Conservation (phyloP, 2,329 filamentous ascomycete genomes). For the Cytospora piceicola region DNA sequence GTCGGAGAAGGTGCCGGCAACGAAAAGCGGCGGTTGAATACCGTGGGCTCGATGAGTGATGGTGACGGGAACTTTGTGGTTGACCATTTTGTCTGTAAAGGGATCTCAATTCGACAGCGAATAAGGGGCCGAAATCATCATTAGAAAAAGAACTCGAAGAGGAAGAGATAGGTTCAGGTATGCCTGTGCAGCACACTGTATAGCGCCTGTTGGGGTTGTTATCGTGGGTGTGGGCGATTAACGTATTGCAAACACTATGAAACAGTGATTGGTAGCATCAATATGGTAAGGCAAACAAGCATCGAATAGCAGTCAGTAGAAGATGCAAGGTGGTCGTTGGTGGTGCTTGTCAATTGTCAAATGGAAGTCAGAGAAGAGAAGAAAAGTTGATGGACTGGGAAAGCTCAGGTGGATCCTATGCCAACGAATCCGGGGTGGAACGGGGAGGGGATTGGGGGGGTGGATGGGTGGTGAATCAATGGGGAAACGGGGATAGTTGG, state of each 20-base stretch:
- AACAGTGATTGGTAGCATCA: background rate
- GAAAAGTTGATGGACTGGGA: background rate
- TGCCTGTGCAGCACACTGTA: background rate
- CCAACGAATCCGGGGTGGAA: slow-evolving; percentile 3
- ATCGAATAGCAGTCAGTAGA: background rate
- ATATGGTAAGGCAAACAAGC: background rate
- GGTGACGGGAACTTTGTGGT: slow-evolving; percentile 49
- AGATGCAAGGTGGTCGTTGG: background rate
- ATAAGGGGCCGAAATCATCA: background rate
- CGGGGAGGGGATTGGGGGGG: background rate
- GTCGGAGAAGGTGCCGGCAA: slow-evolving; percentile 70
- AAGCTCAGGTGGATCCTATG: background rate
- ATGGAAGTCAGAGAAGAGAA: background rate
- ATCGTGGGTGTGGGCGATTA: background rate
- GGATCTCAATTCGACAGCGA: background rate
- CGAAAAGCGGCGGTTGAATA: slow-evolving; percentile 67
- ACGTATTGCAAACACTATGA: background rate
- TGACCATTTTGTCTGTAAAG: slow-evolving; percentile 39
- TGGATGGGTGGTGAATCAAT: background rate
- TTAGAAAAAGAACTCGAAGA: background rate
- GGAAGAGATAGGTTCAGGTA: background rate
- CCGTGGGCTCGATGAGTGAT: slow-evolving; percentile 66
- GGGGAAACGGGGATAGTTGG: background rate
- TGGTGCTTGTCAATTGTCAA: slow-evolving; percentile 1
- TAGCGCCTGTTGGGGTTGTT: background rate